Evolutionary conservation across 1,139 yeast genomes (phyloP).

Genomic region (Yamadazyma oceani): DNA sequence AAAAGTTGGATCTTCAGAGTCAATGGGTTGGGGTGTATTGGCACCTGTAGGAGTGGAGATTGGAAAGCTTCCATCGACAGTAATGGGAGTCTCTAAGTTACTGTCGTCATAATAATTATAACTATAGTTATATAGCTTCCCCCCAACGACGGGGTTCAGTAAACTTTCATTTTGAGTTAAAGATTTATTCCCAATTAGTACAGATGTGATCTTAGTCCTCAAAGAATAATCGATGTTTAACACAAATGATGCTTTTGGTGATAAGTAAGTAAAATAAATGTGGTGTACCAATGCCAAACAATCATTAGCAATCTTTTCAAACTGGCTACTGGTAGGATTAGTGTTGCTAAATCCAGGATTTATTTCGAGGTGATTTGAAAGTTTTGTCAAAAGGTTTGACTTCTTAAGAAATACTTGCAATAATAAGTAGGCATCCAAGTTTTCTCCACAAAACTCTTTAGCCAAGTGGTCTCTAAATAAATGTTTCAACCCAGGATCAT

Average conservation of each 20-base stretch:
- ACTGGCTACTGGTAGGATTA: slow-evolving; percentile 6
- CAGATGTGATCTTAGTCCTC: slow-evolving; percentile 46
- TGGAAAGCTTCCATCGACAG: too few relatives aligned
- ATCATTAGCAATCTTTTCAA: slow-evolving; percentile 45
- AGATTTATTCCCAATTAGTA: slow-evolving; percentile 29
- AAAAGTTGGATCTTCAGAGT: too few relatives aligned
- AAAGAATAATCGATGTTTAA: slow-evolving; percentile 67
- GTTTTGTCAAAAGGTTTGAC: slow-evolving; percentile 18
- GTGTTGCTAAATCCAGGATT: slow-evolving; percentile 1
- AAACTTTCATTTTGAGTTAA: background rate
- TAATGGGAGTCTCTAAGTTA: too few relatives aligned
- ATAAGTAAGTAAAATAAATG: slow-evolving; percentile 66
- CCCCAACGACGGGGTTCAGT: background rate
- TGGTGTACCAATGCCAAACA: slow-evolving; percentile 59
- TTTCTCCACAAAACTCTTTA: slow-evolving; percentile 70
- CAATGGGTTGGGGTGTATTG: too few relatives aligned
- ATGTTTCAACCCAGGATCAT: slow-evolving; percentile 78
- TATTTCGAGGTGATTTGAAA: slow-evolving; percentile 15
- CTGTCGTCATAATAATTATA: too few relatives aligned
- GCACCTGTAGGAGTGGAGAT: too few relatives aligned
- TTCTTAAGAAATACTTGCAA: slow-evolving; percentile 43
- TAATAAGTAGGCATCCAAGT: slow-evolving; percentile 67
- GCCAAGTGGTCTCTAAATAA: slow-evolving; percentile 66
- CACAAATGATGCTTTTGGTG: slow-evolving; percentile 69
- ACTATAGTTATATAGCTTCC: too few relatives aligned